These are phyloP conservation scores for Excoecaria cochinchinensis DNA, from an alignment of 345 rosid genomes.

Conservation along the genomic window DNA sequence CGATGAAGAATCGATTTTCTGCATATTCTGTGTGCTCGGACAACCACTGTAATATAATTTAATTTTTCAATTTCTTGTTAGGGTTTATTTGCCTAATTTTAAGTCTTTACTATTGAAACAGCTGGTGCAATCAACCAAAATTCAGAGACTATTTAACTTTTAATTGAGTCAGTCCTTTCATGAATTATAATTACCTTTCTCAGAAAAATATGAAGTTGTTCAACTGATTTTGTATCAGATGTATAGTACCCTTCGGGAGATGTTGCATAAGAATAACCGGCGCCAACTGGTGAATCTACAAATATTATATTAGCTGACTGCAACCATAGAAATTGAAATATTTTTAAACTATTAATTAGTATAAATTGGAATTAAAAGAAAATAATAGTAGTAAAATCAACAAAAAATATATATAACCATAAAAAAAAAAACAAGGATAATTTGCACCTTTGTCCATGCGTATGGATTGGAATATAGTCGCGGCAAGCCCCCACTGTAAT, in stretches of 20 bases:
- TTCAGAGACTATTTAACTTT: too few relatives aligned
- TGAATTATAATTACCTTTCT: constrained; percentile 12
- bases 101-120: too few relatives aligned
- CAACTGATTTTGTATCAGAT: constrained; percentile 11
- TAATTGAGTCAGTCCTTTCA: too few relatives aligned
- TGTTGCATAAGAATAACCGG: constrained; percentile 26
- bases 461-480: constrained; percentile 6
- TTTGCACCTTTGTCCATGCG: constrained; percentile 35
- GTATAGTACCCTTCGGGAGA: not conserved
- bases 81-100: too few relatives aligned
- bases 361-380: not conserved
- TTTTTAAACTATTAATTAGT: not conserved
- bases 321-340: not conserved
- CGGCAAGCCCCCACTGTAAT: constrained; percentile 28
- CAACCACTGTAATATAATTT: constrained; percentile 23
- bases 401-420: not conserved
- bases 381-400: not conserved
- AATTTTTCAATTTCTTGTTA: not conserved
- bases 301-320: constrained; percentile 26
- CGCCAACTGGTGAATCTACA: constrained; percentile 22
- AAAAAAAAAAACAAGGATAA: not conserved
- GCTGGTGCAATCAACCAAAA: too few relatives aligned
- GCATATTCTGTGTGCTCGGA: constrained; percentile 14
- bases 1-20: constrained; percentile 14
- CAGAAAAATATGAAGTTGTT: constrained; percentile 5